phyloP scores from a whole-genome alignment of 2,329 filamentous ascomycete species.

The Diaporthe vaccinii region DNA sequence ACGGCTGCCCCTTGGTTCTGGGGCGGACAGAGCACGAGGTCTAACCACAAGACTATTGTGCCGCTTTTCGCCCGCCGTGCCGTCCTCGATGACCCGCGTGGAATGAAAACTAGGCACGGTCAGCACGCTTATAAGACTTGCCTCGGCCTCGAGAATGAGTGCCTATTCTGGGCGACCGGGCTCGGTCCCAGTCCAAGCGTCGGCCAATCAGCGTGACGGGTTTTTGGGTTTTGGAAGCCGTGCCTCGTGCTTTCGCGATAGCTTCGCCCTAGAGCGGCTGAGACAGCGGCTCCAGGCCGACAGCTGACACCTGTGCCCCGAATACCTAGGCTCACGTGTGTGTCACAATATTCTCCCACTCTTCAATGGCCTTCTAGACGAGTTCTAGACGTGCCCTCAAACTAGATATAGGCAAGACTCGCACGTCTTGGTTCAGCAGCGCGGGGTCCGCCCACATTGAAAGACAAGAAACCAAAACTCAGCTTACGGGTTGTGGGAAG shows the following conservation, averaged over 20 bases:
- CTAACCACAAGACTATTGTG: conserved; percentile 5
- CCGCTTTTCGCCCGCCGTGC: background rate
- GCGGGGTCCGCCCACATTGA: background rate
- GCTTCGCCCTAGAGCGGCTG: background rate
- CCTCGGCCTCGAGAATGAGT: background rate
- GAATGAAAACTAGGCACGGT: background rate
- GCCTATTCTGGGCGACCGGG: background rate
- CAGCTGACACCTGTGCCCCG: background rate
- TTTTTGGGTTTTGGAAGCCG: background rate
- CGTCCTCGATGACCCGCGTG: background rate
- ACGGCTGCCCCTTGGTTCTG: background rate
- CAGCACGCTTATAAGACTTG: background rate
- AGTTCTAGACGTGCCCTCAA: background rate
- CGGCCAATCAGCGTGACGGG: background rate
- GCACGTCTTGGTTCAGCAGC: background rate
- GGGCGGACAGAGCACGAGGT: background rate
- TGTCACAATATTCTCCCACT: background rate
- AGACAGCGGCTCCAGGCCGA: background rate
- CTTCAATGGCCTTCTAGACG: background rate
- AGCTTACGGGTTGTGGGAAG: background rate
- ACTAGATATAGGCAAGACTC: background rate
- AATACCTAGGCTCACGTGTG: background rate
- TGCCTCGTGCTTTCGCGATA: background rate
- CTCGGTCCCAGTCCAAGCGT: background rate
- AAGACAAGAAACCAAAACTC: background rate